Evolutionary conservation across 129 eudicot genomes (phyloP), one percentile per base, ranked within the genome.

Genomic region (Ambrosia artemisiifolia): DNA sequence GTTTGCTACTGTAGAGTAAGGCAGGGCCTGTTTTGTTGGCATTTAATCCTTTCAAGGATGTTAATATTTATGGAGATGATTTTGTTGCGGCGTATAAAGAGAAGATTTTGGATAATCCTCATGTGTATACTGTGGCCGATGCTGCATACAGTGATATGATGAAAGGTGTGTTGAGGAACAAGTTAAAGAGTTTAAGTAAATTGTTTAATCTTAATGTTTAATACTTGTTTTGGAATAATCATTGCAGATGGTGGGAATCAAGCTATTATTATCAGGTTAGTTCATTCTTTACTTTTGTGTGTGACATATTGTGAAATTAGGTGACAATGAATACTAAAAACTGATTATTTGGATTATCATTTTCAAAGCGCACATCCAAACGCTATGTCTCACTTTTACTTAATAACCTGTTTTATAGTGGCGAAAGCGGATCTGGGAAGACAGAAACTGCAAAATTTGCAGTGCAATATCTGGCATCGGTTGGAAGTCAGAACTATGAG

Each of bases 391-490:
- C 43, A 9, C 5, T 59, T 56, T 38, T 56, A 7, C 20, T n/a
- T 67, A 17, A 7, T 49, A 12, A 11, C 3, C 5, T 7, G 30
- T n/a, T 55, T 48, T 87, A 49, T 59, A 93, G 98, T 76, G 99
- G 99, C 55, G 99, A 95, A 79, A 95, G 97, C 83, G 99, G 99
- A 74, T 84, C 99, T 36, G 99, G 99, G 73, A 95, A 95, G 86
- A 90, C 96, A 11, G 97, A 95, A 82, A 90, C 99, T 75, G 94
- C 97, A 74, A 95, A 95, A 64, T 53, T 88, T 77, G 91, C 94
- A 63, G 84, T 90, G 88, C 91, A 88, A 73, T 95, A 95, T 74
- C 73, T 95, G 78, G 91, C 94, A 50, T 77, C 86, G 3, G 78
- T 90, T 78, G 89, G 89, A 77, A 96, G 96, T 42, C 89, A 89